Percentiles rank a stretch among this genome's conserved stretches.
Evolutionary conservation across 768 basidiomycete genomes (phyloP).

Genomic region (Rhizopogon vesiculosus): DNA sequence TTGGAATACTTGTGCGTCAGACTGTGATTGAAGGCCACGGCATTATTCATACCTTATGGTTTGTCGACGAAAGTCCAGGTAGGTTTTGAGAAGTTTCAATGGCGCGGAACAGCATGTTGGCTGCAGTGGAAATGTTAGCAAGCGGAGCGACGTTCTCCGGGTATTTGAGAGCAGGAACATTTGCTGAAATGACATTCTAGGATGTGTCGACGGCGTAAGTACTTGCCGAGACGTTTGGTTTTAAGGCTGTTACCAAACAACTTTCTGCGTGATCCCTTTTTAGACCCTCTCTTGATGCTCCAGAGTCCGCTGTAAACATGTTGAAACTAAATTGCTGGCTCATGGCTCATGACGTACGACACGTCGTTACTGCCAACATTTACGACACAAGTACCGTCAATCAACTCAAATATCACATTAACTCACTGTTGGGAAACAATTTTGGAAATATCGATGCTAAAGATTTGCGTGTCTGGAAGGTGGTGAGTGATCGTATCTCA

Average conservation of each 20-base stretch:
- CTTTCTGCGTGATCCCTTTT: background rate
- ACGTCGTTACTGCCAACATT: no score
- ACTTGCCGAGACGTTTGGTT: constrained; percentile 17
- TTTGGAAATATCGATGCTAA: no score
- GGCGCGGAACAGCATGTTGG: constrained; percentile 59
- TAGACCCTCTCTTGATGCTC: no score
- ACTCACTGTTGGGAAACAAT: no score
- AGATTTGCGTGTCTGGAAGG: no score
- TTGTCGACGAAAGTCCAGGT: constrained; percentile 82
- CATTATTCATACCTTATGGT: constrained; percentile 49
- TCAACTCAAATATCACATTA: no score
- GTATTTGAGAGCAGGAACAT: constrained; percentile 61
- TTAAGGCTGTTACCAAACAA: constrained; percentile 24
- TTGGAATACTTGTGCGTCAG: background rate
- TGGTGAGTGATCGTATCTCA: no score
- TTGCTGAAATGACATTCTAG: constrained; percentile 34
- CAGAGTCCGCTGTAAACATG: no score
- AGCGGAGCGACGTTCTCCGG: constrained; percentile 63
- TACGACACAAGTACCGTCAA: no score
- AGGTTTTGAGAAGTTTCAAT: constrained; percentile 45
- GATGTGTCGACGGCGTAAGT: background rate
- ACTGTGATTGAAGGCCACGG: background rate
- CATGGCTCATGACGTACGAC: no score
- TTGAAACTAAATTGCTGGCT: no score
- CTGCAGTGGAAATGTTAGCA: constrained; percentile 46